Percentiles rank a stretch among this genome's conserved stretches.
Conservation (phyloP, 306 rosid species). For the Cicer chorassanicum region DNA sequence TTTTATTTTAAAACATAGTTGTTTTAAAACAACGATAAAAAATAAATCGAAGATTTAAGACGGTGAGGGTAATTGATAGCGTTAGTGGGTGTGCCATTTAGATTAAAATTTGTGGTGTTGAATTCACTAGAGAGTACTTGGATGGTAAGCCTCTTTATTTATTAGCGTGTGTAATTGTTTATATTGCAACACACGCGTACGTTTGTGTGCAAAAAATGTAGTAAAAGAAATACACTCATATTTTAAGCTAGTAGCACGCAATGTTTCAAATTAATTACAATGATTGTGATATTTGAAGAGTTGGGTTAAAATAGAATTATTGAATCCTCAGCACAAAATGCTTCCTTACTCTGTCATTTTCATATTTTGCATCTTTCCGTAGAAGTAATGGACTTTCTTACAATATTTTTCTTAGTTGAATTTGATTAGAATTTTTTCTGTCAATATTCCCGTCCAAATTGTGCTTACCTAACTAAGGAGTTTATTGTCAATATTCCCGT, state of each 20-base stretch:
- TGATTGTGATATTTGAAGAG: constrained; percentile 16
- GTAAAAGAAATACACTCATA: background rate
- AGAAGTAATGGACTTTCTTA: constrained; percentile 19
- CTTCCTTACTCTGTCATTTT: constrained; percentile 26
- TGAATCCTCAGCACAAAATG: constrained; percentile 6
- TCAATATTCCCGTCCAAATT: background rate
- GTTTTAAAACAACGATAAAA: no score
- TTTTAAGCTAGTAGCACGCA: background rate
- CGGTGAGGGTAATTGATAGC: background rate
- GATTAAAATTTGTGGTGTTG: constrained; percentile 16
- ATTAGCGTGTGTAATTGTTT: background rate
- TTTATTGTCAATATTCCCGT: background rate
- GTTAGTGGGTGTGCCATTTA: constrained; percentile 4
- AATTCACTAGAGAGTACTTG: constrained; percentile 8
- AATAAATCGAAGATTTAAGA: no score
- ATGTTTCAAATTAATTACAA: background rate
- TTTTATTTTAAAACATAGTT: no score
- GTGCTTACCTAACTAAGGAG: constrained; percentile 20
- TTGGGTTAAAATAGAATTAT: background rate
- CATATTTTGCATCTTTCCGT: constrained; percentile 32
- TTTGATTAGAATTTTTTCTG: constrained; percentile 11
- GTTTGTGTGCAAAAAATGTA: background rate
- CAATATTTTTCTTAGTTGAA: background rate
- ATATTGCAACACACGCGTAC: background rate
- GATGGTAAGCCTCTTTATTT: constrained; percentile 20